Evolutionary conservation across 2,329 filamentous ascomycete genomes (phyloP).

Genomic region (Pyrenochaeta sp.): DNA sequence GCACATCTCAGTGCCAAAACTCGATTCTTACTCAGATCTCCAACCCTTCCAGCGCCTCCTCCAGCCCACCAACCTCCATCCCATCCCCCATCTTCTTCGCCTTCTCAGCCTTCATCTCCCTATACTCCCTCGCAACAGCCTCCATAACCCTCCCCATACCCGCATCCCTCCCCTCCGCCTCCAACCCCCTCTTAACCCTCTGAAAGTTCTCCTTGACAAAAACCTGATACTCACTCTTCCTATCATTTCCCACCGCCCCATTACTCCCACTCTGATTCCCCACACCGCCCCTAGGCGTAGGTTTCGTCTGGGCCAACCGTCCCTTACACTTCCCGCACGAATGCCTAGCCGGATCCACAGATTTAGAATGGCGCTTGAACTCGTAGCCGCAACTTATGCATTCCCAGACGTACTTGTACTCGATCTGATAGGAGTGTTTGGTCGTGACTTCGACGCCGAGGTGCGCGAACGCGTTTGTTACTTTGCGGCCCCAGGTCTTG

Average conservation of each 20-base stretch:
- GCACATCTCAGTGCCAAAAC: background rate
- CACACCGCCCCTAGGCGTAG: conserved; percentile 66
- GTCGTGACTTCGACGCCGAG: conserved; percentile 82
- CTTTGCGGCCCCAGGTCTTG: conserved; percentile 70
- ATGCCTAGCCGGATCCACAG: conserved; percentile 76
- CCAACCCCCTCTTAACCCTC: conserved; percentile 49
- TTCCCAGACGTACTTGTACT: conserved; percentile 90
- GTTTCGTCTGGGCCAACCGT: conserved; percentile 78
- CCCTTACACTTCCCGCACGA: conserved; percentile 79
- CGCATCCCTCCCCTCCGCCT: conserved; percentile 61
- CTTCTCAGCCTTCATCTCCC: conserved; percentile 54
- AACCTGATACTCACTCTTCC: conserved; percentile 62
- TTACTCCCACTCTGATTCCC: conserved; percentile 1
- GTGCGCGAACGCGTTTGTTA: conserved; percentile 65
- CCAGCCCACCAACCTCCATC: conserved; percentile 15
- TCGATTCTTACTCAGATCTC: conserved; percentile 16
- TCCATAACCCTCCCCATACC: conserved; percentile 71
- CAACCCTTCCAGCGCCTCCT: conserved; percentile 36
- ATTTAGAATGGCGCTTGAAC: conserved; percentile 86
- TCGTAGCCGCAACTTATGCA: conserved; percentile 74
- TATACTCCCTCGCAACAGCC: conserved; percentile 70
- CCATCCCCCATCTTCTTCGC: conserved; percentile 20
- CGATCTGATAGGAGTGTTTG: conserved; percentile 87
- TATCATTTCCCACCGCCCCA: conserved; percentile 20
- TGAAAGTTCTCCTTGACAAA: conserved; percentile 75